Evolutionary conservation across 768 basidiomycete species (phyloP), one percentile per base, ranked within the genome.

Genomic region (Chalciporus chontae): DNA sequence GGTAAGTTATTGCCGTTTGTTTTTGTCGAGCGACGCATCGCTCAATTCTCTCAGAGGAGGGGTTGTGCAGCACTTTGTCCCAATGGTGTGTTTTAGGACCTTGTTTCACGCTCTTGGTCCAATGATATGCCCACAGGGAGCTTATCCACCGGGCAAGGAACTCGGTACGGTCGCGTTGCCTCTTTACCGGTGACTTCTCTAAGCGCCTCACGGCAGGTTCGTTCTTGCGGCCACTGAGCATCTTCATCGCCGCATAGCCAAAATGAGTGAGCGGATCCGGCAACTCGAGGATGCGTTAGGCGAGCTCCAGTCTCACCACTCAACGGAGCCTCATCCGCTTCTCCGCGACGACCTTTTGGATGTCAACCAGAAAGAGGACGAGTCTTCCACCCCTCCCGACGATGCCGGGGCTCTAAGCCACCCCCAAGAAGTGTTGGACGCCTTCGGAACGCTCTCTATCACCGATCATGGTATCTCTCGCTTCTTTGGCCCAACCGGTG

Each of bases 141-240:
- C 58, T 71, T 88, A n/a, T 78, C 85, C 0, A 87, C 86, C n/a
- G 86, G 86, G 11, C 83, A 88, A 66, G 85, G 85, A 51, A 86
- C 85, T 47, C 77, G 87, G 84, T 81, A 62, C 9, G 63, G 57
- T 51, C 48, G 27, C 38, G 18, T 46, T 1, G 10, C 34, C 40
- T 43, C 38, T 21, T 48, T 50, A 21, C 38, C 37, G 47, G 48
- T 47, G 37, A 40, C 46, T 24, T 42, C 36, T 40, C 31, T 52
- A 55, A 59, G 54, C 45, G 45, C 40, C 34, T 37, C 42, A 29
- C 41, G 38, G 37, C 37, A 77, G 76, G 2, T 81, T 81, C 52
- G 81, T 84, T 14, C 70, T 84, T 34, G 83, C 83, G 4, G 82
- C 79, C 9, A 84, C 83, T 6, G 83, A 82, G 59, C 83, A 84